These are phyloP conservation scores for Cladosporium sp. DNA, from an alignment of 2,329 filamentous ascomycete species.

Conservation along the genomic window DNA sequence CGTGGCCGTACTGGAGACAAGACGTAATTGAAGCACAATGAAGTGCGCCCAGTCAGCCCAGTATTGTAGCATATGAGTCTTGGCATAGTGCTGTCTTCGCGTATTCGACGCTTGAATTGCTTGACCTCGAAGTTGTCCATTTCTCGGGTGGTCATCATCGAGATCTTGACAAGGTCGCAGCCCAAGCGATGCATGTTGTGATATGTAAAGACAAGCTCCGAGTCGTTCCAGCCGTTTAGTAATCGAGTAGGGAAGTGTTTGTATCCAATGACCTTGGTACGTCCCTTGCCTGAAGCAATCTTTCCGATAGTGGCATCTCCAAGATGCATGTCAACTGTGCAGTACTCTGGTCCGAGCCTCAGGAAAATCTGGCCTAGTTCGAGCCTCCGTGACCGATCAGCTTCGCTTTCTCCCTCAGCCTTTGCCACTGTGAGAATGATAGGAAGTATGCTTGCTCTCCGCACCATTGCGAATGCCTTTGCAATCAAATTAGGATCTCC, in stretches of 20 bases:
- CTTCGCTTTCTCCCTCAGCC: constrained; percentile 15
- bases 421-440: constrained; percentile 44
- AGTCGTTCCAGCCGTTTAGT: constrained; percentile 57
- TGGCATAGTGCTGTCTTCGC: constrained; percentile 23
- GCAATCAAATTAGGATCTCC: constrained; percentile 44
- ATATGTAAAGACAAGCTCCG: constrained; percentile 58
- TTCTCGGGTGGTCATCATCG: constrained; percentile 57
- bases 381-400: constrained; percentile 19
- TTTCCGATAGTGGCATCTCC: constrained; percentile 53
- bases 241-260: constrained; percentile 47
- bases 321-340: constrained; percentile 60
- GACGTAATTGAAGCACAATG: constrained; percentile 65
- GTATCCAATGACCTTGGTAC: constrained; percentile 63
- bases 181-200: constrained; percentile 58
- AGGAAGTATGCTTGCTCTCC: constrained; percentile 60
- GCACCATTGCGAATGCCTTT: constrained; percentile 59
- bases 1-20: constrained; percentile 56
- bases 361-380: constrained; percentile 59
- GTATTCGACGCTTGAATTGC: constrained; percentile 54
- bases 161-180: constrained; percentile 64
- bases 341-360: constrained; percentile 61
- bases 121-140: constrained; percentile 65
- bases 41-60: constrained; percentile 62
- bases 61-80: constrained; percentile 52
- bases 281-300: constrained; percentile 54